A percentile compares a stretch with the other conserved stretches of the same genome.
These are phyloP conservation scores for Clitoria ternatea DNA, from an alignment of 306 rosid species.

Conservation along the genomic window DNA sequence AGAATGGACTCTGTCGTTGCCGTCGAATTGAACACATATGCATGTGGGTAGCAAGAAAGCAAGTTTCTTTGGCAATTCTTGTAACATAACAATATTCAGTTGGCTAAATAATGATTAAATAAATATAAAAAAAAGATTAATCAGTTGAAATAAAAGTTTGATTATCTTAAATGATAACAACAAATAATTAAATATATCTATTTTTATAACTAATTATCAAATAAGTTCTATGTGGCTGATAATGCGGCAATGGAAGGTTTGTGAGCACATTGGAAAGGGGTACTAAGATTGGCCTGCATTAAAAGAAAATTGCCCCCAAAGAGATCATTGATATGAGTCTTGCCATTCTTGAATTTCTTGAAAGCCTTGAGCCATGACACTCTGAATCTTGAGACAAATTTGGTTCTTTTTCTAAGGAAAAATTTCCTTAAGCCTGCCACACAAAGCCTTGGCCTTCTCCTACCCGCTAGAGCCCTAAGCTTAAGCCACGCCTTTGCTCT, in stretches of 20 bases:
- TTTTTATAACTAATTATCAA: too few species aligned
- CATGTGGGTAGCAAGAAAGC: too few species aligned
- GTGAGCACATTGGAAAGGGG: conserved; percentile 23
- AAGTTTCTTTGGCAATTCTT: too few species aligned
- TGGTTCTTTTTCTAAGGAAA: conserved; percentile 28
- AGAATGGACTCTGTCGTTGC: too few species aligned
- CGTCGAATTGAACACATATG: too few species aligned
- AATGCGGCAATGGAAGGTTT: not conserved
- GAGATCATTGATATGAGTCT: conserved; percentile 44
- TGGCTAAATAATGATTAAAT: too few species aligned
- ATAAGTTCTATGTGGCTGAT: too few species aligned
- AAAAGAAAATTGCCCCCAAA: conserved; percentile 41
- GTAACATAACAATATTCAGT: too few species aligned
- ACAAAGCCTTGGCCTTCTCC: conserved; percentile 39
- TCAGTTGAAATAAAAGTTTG: too few species aligned
- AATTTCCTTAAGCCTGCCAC: conserved; percentile 23
- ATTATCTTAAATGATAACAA: too few species aligned
- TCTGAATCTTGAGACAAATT: conserved; percentile 16
- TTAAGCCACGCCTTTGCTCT: conserved; percentile 36
- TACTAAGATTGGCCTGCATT: conserved; percentile 39
- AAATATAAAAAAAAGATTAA: too few species aligned
- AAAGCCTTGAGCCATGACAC: conserved; percentile 33
- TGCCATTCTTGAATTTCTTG: conserved; percentile 42
- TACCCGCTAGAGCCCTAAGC: conserved; percentile 31
- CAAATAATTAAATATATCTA: too few species aligned